Base-by-base conservation (phyloP, 176 grass and related monocot species). In the Elaeis guineensis region DNA sequence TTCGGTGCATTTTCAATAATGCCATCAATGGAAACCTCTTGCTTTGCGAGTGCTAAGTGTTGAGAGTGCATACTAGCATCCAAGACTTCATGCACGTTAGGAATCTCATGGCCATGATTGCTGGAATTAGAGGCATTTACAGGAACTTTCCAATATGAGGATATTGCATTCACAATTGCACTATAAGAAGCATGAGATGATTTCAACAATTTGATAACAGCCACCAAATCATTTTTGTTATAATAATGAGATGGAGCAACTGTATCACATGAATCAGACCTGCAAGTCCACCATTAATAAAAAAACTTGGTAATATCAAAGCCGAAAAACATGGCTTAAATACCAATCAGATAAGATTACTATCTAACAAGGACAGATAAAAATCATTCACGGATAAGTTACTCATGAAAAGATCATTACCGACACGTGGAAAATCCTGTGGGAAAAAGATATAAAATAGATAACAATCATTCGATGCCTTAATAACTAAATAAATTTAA, bases 161-260 rank as follows among this genome's bases (percentile, higher is more conserved):
- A 92, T 72, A 93, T 89, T 64, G 64, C 74, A 73, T 73, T 58
- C 50, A 78, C 39, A 22, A 98, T 80, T 73, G 85, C 66, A 32
- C 54, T 48, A 77, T 92, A 98, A 0, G 68, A 83, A 70, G 72
- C 59, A 68, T 89, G 84, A 39, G 74, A 85, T 67, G 75, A 25
- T 49, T 54, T 79, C 77, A 98, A 55, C 57, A 81, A 62, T 63
- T 39, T 53, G 18, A 92, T 63, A 89, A 98, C 70, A 62, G 69
- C 66, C 61, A 69, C 73, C 59, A 81, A 59, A 82, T 98, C 88
- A 6, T 30, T 70, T 64, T 74, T 81, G 63, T 66, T 69, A 79
- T 98, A 98, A 80, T 89, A 89, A 66, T 78, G 67, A 64, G 84
- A 98, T 71, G 79, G 59, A 52, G 77, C 55, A 61, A 71, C 71